Evolutionary conservation across 1,284 basidiomycete species (phyloP), one percentile per base, ranked within the genome.

Genomic region (Cutaneotrichosporon dermatis): DNA sequence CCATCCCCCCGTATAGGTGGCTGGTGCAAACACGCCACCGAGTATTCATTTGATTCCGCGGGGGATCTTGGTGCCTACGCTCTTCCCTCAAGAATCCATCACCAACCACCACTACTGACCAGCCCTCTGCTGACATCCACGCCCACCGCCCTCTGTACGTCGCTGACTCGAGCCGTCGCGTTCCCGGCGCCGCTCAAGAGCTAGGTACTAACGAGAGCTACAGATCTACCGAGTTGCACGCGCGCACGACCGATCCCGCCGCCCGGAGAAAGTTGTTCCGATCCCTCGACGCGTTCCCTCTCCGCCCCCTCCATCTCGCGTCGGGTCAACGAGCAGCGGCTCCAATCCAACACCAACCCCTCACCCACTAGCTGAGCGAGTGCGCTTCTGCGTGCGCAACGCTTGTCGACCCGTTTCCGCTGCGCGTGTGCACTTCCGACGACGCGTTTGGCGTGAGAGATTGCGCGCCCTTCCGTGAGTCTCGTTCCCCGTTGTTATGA

Each of bases 51-150:
- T 49, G 46, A 33, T 49, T 49, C 50, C 48, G 34, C 8, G 11
- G n/a, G 48, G 4, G 34, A 10, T 13, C 10, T 5, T 37, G 50
- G 50, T 51, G 50, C 50, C 50, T 51, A 39, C 50, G 11, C 50
- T 8, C 9, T 50, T 51, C 50, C 36, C 50, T 51, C 50, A 13
- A 51, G 50, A 51, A 37, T 39, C 50, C 50, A 39, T 39, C 50
- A 39, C 10, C 33, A 15, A 51, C 25, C 50, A 16, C 50, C n/a
- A 37, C 50, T 37, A 34, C 34, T 36, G 6, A 8, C 49, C 8
- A 16, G 4, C 6, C 50, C 46, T 11, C 7, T 33, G 33, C 46
- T 36, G 46, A 49, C 46, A 49, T 49, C 46, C 46, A 49, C 34
- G 4, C 13, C 46, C 34, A n/a, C 13, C 4, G 4, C 35, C 34